Evolutionary conservation across 1,284 basidiomycete genomes (phyloP).

Genomic region (Stygiomarasmius scandens): DNA sequence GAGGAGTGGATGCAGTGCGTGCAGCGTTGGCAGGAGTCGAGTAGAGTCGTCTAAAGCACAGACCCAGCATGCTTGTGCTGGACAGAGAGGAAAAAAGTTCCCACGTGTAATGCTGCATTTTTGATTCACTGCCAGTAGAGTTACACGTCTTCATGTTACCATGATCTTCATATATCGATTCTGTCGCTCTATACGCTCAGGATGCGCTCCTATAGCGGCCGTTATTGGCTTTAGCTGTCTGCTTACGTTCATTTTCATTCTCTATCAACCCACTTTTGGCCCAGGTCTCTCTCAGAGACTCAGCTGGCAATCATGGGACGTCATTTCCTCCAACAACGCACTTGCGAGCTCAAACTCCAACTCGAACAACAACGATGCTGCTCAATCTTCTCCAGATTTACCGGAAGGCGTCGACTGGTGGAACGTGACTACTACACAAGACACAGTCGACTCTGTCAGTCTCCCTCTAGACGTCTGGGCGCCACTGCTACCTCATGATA

Average conservation of each 20-base stretch:
- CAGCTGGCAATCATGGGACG: slow-evolving; percentile 93
- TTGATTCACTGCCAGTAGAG: background rate
- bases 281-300: slow-evolving; percentile 73
- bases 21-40: slow-evolving; percentile 36
- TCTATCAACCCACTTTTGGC: slow-evolving; percentile 73
- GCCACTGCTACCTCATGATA: slow-evolving; percentile 79
- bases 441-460: slow-evolving; percentile 56
- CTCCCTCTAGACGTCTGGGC: slow-evolving; percentile 83
- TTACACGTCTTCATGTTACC: background rate
- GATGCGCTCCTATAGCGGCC: slow-evolving; percentile 59
- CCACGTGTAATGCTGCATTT: background rate
- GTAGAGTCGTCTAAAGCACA: slow-evolving; percentile 1
- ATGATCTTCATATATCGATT: slow-evolving; percentile 35
- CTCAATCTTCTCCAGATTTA: slow-evolving; percentile 11
- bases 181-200: slow-evolving; percentile 45
- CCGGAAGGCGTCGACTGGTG: slow-evolving; percentile 65
- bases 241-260: slow-evolving; percentile 74
- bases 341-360: slow-evolving; percentile 10
- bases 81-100: background rate
- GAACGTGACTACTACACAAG: slow-evolving; percentile 52
- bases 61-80: background rate
- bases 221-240: slow-evolving; percentile 69
- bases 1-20: slow-evolving; percentile 67
- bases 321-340: slow-evolving; percentile 39
- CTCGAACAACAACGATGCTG: slow-evolving; percentile 13